phyloP scores from a whole-genome alignment of 2,329 filamentous ascomycete genomes.

The Hypoxylon sp. region DNA sequence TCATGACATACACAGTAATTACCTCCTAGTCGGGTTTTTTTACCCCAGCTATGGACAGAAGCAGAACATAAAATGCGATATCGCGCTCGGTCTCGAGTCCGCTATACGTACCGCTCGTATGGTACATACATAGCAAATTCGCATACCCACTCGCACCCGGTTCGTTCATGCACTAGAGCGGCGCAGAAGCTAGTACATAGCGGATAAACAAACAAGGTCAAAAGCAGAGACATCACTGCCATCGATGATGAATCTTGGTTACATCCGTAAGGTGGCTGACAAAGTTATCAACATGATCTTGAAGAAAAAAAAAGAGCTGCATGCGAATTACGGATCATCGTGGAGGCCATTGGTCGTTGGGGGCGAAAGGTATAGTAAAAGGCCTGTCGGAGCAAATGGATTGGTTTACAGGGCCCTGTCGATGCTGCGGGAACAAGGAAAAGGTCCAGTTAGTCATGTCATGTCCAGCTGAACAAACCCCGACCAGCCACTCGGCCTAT shows the following conservation, averaged over 20 bases:
- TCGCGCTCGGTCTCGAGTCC: too few species aligned
- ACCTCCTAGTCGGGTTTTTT: too few species aligned
- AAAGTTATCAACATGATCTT: constrained; percentile 2
- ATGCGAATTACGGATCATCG: too few species aligned
- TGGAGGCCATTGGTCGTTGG: constrained; percentile 13
- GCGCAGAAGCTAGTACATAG: constrained; percentile 15
- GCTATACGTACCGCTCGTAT: constrained; percentile 10
- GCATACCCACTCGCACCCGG: neutral
- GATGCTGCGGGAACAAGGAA: constrained; percentile 22
- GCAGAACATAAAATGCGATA: too few species aligned
- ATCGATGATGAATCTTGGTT: constrained; percentile 31
- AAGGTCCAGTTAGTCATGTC: constrained; percentile 21
- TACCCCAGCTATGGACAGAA: too few species aligned
- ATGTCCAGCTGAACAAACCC: constrained; percentile 27
- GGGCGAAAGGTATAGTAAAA: constrained; percentile 23
- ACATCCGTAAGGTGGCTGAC: constrained; percentile 33
- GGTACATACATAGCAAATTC: too few species aligned
- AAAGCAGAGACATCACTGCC: constrained; percentile 13
- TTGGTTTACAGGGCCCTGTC: constrained; percentile 2
- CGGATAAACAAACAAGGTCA: constrained; percentile 17
- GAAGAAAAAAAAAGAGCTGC: neutral
- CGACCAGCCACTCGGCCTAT: constrained; percentile 5
- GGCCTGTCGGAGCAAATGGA: too few species aligned
- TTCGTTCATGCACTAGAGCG: constrained; percentile 19
- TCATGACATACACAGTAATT: constrained; percentile 7